These are phyloP conservation scores for Hypoxylon sp. DNA, from an alignment of 2,329 filamentous ascomycete species.

Conservation along the genomic window DNA sequence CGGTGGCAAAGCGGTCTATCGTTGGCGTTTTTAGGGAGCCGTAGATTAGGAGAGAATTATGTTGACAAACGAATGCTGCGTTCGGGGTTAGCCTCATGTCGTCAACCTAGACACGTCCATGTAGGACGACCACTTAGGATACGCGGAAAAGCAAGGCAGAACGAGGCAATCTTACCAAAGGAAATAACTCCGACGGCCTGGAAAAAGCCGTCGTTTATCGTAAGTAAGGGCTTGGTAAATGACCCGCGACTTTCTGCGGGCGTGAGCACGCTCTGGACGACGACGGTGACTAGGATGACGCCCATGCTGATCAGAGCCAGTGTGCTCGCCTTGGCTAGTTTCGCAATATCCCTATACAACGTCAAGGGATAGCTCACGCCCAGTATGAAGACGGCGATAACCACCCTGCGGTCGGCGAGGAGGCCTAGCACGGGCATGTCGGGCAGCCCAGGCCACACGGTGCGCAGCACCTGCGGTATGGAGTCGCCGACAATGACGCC, in stretches of 20 bases:
- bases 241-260: conserved; percentile 75
- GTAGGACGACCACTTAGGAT: neutral
- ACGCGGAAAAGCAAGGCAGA: conserved; percentile 1
- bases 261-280: conserved; percentile 81
- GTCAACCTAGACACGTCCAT: neutral
- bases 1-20: conserved; percentile 89
- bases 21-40: conserved; percentile 93
- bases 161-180: conserved; percentile 70
- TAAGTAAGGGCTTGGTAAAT: conserved; percentile 73
- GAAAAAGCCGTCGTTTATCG: conserved; percentile 88
- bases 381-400: conserved; percentile 88
- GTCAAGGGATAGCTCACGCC: conserved; percentile 90
- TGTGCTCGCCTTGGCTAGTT: conserved; percentile 96
- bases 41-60: conserved; percentile 97
- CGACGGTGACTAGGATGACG: conserved; percentile 85
- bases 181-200: conserved; percentile 98
- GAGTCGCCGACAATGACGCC: conserved; percentile 97
- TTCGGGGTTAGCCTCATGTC: conserved; percentile 45
- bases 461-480: conserved; percentile 86
- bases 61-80: conserved; percentile 75
- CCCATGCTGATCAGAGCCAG: conserved; percentile 92
- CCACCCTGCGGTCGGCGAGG: conserved; percentile 79
- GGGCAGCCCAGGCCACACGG: conserved; percentile 79
- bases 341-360: conserved; percentile 94
- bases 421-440: conserved; percentile 81